Evolutionary conservation across 306 rosid genomes (phyloP).

Genomic region (Malus fusca): DNA sequence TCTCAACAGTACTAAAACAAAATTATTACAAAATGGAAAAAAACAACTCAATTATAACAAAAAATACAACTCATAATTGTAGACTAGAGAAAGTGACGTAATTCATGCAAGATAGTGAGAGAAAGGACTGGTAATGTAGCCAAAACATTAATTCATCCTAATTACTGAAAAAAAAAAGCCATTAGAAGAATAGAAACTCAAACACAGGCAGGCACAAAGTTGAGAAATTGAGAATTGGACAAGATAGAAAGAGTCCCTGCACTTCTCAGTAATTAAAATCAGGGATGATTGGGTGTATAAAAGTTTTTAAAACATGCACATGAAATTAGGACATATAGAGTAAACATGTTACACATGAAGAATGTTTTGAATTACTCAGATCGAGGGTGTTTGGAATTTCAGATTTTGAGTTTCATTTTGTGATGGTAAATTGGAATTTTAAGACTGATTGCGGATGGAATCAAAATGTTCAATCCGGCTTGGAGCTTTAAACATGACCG

Average conservation of each 20-base stretch:
- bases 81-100: not conserved
- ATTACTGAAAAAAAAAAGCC: not conserved
- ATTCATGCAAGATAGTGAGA: not conserved
- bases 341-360: not conserved
- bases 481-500: not conserved
- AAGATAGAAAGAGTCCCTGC: not conserved
- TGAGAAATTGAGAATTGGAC: not conserved
- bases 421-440: not conserved
- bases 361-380: not conserved
- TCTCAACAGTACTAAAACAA: not conserved
- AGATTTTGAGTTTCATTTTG: not conserved
- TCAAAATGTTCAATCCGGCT: not conserved
- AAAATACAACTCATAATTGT: not conserved
- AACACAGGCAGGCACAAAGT: not conserved
- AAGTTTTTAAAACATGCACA: not conserved
- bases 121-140: not conserved
- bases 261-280: not conserved
- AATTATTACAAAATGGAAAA: not conserved
- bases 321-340: not conserved
- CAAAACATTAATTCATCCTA: not conserved
- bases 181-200: not conserved
- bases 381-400: not conserved
- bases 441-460: not conserved
- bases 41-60: not conserved
- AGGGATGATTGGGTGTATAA: not conserved